Evolutionary conservation across 2,329 filamentous ascomycete species (phyloP), one percentile per base, ranked within the genome.

Genomic region (Paecilomyces sp.): DNA sequence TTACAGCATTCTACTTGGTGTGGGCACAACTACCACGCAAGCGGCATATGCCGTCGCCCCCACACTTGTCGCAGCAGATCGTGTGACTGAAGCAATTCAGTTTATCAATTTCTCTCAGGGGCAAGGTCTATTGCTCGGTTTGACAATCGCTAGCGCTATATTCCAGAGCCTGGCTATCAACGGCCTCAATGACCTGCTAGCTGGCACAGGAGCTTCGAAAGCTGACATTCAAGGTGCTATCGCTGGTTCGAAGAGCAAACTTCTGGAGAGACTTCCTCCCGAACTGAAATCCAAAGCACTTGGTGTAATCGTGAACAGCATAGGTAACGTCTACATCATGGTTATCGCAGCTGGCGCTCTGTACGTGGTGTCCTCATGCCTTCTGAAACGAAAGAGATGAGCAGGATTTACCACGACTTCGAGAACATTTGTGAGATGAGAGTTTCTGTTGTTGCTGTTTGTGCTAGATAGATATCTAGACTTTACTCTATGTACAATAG

Each of bases 101-200:
- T 78, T 76, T 63, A 76, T 77, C 53, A 74, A 69, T 9, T 70
- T 69, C 31, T 73, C 70, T 0, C 75, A 77, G 60, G 65, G 77
- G 3, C 65, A 64, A 6, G 74, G 74, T 6, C 66, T 72, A 12
- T 73, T 74, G 0, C 73, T 78, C 60, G 67, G 73, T 0, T 64
- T 77, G 5, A 69, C 74, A 1, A 76, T 77, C 47, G 71, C 75
- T 3, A 76, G 74, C 51, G 66, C 66, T 0, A 68, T 77, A 15
- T 79, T 76, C 67, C 64, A 77, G 41, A 77, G 76, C 55, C 62
- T 66, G 15, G 65, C 68, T 0, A 64, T 70, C 53, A 63, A 64
- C 1, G 63, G 63, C 0, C 72, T 78, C 11, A 18, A 57, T 0
- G 47, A 2, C 3, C 63, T 68, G 6, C 55, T 76, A 1, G 66